phyloP scores from a whole-genome alignment of 495 filamentous ascomycete genomes.

The Penicillium maclennaniae region DNA sequence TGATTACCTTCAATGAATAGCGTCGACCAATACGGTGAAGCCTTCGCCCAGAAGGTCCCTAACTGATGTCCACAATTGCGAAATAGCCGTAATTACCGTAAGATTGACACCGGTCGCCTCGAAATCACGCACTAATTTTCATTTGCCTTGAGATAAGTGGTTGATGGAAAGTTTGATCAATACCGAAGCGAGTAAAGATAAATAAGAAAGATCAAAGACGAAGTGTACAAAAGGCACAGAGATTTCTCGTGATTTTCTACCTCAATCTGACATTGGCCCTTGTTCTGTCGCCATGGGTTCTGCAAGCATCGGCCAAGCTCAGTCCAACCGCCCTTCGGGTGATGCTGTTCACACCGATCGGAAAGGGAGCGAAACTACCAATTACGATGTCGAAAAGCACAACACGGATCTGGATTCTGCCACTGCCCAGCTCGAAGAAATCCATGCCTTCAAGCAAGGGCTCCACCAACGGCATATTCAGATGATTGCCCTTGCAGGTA shows the following conservation, averaged over 20 bases:
- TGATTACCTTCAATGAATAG: too few relatives aligned
- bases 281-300: background rate
- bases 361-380: background rate
- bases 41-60: background rate
- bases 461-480: constrained; percentile 36
- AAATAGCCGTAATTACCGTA: background rate
- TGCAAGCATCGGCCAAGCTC: background rate
- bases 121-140: background rate
- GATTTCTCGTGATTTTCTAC: background rate
- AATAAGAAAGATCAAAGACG: background rate
- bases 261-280: background rate
- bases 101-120: background rate
- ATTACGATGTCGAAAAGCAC: background rate
- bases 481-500: constrained; percentile 47
- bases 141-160: background rate
- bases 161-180: background rate
- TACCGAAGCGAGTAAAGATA: background rate
- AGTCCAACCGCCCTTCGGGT: background rate
- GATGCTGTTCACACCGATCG: background rate
- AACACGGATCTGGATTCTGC: constrained; percentile 2
- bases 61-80: background rate
- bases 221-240: background rate
- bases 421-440: constrained; percentile 11
- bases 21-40: background rate
- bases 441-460: constrained; percentile 18